Percentiles rank a stretch among this genome's conserved stretches.
These are phyloP conservation scores for Ceratocystis diversiconidia DNA, from an alignment of 2,329 filamentous ascomycete genomes.

Conservation along the genomic window DNA sequence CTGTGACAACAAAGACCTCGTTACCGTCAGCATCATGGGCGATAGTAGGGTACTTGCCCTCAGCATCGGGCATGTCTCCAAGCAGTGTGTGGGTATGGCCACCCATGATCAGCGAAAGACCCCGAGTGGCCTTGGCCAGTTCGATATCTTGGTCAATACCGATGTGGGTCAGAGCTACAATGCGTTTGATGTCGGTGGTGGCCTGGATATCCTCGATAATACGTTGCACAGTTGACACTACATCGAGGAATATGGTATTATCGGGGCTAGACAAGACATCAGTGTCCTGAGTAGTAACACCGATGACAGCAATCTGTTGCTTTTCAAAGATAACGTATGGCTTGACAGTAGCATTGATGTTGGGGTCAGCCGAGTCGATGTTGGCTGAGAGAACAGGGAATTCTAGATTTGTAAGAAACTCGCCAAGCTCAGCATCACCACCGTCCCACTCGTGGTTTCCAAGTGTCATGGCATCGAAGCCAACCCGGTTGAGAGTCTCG, in stretches of 20 bases:
- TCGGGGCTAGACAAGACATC: slow-evolving; percentile 45
- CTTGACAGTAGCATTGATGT: slow-evolving; percentile 48
- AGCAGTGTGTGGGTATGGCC: slow-evolving; percentile 48
- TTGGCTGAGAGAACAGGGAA: slow-evolving; percentile 52
- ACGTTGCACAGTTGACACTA: slow-evolving; percentile 43
- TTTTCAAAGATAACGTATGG: slow-evolving; percentile 50
- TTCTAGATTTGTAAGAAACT: slow-evolving; percentile 48
- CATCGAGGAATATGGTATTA: slow-evolving; percentile 43
- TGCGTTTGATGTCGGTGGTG: slow-evolving; percentile 48
- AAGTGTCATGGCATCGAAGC: slow-evolving; percentile 54
- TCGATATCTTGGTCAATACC: slow-evolving; percentile 50
- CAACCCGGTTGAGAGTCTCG: slow-evolving; percentile 48
- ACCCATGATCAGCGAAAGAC: slow-evolving; percentile 54
- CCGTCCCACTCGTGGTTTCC: slow-evolving; percentile 55
- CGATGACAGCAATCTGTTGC: slow-evolving; percentile 47
- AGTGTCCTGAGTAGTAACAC: slow-evolving; percentile 47
- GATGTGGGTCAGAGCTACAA: slow-evolving; percentile 53
- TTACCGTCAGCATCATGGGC: slow-evolving; percentile 45
- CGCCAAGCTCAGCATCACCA: slow-evolving; percentile 47
- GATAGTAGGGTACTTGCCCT: slow-evolving; percentile 50
- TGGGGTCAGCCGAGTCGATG: slow-evolving; percentile 43
- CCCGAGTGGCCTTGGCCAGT: slow-evolving; percentile 44
- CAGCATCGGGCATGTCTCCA: slow-evolving; percentile 42
- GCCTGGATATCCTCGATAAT: slow-evolving; percentile 47
- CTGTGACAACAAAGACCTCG: slow-evolving; percentile 54